Evolutionary conservation across 1,284 basidiomycete species (phyloP).

Genomic region (Puccinia sorghi): DNA sequence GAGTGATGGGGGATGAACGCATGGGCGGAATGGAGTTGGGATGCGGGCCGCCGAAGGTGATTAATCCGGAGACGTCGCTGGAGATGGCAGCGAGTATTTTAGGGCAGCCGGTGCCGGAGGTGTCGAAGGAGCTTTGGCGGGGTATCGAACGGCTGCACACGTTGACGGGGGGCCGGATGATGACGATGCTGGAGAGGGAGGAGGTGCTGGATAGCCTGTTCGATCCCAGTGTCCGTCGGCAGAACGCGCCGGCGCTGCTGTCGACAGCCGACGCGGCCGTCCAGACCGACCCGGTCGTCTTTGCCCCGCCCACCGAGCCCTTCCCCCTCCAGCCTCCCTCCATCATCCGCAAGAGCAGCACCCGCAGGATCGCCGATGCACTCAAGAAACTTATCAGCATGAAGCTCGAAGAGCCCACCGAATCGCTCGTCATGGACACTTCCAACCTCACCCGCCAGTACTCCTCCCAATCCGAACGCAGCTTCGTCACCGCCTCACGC

Average conservation of each 20-base stretch:
- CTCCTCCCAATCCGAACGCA: conserved; percentile 6
- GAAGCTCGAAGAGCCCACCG: background rate
- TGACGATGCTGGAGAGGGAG: background rate
- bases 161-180: conserved; percentile 2
- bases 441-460: conserved; percentile 4
- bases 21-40: too few relatives aligned
- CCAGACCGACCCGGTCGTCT: conserved; percentile 19
- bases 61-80: conserved; percentile 21
- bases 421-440: background rate
- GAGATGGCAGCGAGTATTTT: conserved; percentile 30
- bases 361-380: background rate
- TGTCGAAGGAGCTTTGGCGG: conserved; percentile 20
- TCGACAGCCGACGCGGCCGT: background rate
- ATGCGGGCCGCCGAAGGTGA: background rate
- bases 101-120: conserved; percentile 19
- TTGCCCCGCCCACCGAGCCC: background rate
- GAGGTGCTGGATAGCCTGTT: conserved; percentile 2
- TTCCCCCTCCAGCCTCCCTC: background rate
- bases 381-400: background rate
- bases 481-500: background rate
- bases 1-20: background rate
- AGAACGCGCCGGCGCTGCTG: background rate
- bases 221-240: background rate
- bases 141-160: conserved; percentile 5
- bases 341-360: conserved; percentile 11